These are phyloP conservation scores for Cercospora nicotianae DNA, from an alignment of 2,329 filamentous ascomycete species.

Conservation along the genomic window DNA sequence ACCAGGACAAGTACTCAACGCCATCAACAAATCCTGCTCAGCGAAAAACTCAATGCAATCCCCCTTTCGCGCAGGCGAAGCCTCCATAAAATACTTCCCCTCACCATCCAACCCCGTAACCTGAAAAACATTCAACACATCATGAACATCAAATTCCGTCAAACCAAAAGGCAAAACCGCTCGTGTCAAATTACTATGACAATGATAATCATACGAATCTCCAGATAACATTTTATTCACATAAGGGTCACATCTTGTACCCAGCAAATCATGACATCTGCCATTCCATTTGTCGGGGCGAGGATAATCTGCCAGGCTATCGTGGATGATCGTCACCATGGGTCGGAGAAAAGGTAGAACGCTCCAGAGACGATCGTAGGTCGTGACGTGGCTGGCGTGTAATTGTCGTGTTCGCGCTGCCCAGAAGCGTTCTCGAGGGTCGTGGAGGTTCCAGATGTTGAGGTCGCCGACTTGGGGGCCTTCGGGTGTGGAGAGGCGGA, in stretches of 20 bases:
- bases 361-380: constrained; percentile 74
- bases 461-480: constrained; percentile 82
- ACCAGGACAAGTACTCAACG: constrained; percentile 70
- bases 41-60: constrained; percentile 76
- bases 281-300: constrained; percentile 55
- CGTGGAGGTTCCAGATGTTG: constrained; percentile 76
- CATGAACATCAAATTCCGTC: constrained; percentile 73
- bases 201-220: constrained; percentile 76
- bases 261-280: constrained; percentile 74
- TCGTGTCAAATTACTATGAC: constrained; percentile 76
- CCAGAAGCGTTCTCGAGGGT: constrained; percentile 81
- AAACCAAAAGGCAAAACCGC: constrained; percentile 69
- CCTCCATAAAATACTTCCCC: constrained; percentile 75
- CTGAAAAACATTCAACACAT: constrained; percentile 85
- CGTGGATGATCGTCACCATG: constrained; percentile 65
- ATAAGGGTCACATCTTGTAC: constrained; percentile 82
- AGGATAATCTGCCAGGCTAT: constrained; percentile 57
- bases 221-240: constrained; percentile 72
- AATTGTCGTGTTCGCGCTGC: constrained; percentile 75
- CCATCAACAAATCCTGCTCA: constrained; percentile 71
- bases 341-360: constrained; percentile 75
- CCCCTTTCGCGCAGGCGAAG: constrained; percentile 56
- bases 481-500: constrained; percentile 65
- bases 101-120: constrained; percentile 73
- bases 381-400: constrained; percentile 66